Base-by-base conservation (phyloP, 2,329 filamentous ascomycete genomes). In the Phoma sp. region DNA sequence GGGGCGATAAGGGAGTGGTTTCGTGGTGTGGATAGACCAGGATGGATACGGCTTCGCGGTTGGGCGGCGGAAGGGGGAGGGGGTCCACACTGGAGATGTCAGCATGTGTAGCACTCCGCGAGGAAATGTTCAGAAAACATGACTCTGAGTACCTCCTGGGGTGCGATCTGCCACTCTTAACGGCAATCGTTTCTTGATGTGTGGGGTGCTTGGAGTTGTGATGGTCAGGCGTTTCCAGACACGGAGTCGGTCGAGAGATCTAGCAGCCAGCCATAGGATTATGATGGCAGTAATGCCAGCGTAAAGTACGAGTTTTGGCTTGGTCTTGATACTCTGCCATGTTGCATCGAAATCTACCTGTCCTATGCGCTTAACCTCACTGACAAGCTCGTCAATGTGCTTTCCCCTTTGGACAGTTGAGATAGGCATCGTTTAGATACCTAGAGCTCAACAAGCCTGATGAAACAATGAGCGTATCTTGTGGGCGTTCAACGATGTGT, bases 1-100 rank as follows among this genome's bases (percentile, higher is more conserved):
- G 0, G 90, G 89, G 6, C 90, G 84, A 75, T 94, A 94, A 0
- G 89, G 88, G 0, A 92, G 82, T 0, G 90, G 90, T 56, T 88
- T 88, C 1, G 88, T 90, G n/a, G 78, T 76, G 22, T 83, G 79
- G 32, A 92, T 72, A 38, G 87, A 85, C 88, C 90, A 93, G 70
- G 85, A 74, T 0, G 85, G 84, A 64, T 90, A 91, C 0, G 89
- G 85, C 0, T 75, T 48, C 4, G 88, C 85, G 0, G 76, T 70
- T 1, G 88, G 88, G 2, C 85, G 78, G 55, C 81, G 80, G 78
- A 88, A 92, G 47, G 76, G 63, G 12, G 79, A 81, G 0, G 85
- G 82, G 4, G 65, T 74, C 86, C 87, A 90, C 76, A 81, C 81
- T 77, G 32, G 29, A 21, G 21, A 15, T 29, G 44, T 39, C 46